phyloP scores from a whole-genome alignment of 2,329 filamentous ascomycete species.

The Cladosporium halotolerans region DNA sequence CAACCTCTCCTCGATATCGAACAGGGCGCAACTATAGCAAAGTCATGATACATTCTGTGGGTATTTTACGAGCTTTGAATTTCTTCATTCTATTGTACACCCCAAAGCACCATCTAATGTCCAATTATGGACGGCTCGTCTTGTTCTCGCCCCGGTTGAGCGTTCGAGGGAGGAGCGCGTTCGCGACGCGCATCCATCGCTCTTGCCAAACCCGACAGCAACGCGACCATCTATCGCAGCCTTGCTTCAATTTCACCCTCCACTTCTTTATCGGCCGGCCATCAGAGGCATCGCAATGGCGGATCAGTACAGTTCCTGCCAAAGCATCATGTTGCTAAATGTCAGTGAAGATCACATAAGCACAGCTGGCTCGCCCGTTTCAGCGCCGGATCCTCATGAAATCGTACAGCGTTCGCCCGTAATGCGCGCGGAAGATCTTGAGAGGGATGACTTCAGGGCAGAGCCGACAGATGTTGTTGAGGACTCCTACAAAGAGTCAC shows the following conservation, averaged over 20 bases:
- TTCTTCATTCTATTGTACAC: neutral
- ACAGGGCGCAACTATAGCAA: constrained; percentile 2
- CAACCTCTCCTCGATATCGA: neutral
- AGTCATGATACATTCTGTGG: constrained; percentile 1
- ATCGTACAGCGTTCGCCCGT: neutral
- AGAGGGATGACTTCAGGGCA: too few species aligned
- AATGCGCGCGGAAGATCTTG: too few species aligned
- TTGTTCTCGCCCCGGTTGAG: too few species aligned
- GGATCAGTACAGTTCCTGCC: constrained; percentile 8
- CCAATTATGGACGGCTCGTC: too few species aligned
- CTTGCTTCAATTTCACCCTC: neutral
- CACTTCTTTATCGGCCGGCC: neutral
- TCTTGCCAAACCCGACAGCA: neutral
- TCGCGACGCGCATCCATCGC: neutral
- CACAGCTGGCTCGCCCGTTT: neutral
- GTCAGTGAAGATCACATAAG: constrained; percentile 16
- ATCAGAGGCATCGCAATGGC: constrained; percentile 13
- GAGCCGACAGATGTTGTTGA: constrained; percentile 4
- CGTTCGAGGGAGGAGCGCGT: neutral
- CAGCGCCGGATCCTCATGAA: neutral
- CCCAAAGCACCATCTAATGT: too few species aligned
- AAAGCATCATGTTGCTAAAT: constrained; percentile 17
- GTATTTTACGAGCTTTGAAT: neutral
- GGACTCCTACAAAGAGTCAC: constrained; percentile 12
- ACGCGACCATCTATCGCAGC: neutral